Base-by-base conservation (phyloP, 148 eudicot genomes). In the Euryodendron excelsum region DNA sequence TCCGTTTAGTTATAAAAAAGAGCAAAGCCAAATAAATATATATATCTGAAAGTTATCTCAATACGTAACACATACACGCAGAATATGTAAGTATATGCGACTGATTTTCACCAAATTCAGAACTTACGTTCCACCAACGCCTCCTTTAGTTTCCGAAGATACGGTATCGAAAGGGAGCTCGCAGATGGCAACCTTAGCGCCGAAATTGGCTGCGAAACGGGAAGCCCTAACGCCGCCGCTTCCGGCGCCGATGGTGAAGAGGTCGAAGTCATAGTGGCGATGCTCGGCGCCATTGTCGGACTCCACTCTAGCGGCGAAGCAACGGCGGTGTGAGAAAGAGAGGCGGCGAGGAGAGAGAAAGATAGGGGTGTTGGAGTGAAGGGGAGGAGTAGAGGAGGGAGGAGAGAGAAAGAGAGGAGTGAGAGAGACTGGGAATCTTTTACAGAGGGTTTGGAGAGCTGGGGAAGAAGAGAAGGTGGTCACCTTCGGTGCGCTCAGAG, bases 171-270 rank as follows among this genome's bases (percentile, higher is more conserved):
- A 96, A 53, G 99, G 98, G 39, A 96, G 87, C 87, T 93, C 99
- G 56, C 98, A 96, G 0, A 96, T 90, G 36, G 98, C 99, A 21
- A 88, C 97, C 13, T 87, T 79, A 41, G 99, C 99, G n/a, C 98
- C 98, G 33, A 81, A 92, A 84, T 82, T 91, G 44, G 98, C 69
- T 2, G 99, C 98, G 39, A 96, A 92, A 18, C 98, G 93, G 5
- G 99, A 86, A 69, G 97, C 99, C 85, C 98, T 89, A 27, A 96
- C 98, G 10, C 99, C 97, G 30, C 99, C 99, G 41, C 98, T 93
- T 0, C 99, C 98, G 10, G 98, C 99, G 1, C 99, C 99, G 66
- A 96, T 87, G 1, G 99, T 96, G 76, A 96, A 93, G 33, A 96
- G 86, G 80, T 96, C 99, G 74, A 84, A 96, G 68, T 96, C 99